Base-by-base conservation (phyloP, 129 eudicot species). In the Sambucus nigra region DNA sequence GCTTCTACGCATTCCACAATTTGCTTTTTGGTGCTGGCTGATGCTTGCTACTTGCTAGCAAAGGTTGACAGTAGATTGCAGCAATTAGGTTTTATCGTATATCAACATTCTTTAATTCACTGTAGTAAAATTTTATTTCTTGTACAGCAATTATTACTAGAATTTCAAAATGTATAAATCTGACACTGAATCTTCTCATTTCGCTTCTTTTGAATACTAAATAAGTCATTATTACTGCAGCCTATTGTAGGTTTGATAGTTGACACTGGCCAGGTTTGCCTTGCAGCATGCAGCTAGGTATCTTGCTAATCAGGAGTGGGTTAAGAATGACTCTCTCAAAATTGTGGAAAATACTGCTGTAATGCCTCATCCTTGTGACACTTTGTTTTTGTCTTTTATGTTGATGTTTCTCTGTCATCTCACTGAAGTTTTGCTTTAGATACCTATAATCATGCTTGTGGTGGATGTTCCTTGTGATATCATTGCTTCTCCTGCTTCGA, bases 261-360 rank as follows among this genome's bases (percentile, higher is more conserved):
- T 48, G 38, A 59, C 47, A 22, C 24, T 47, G 25, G n/a, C 51
- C 45, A 16, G 14, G 33, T 55, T 26, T 60, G 20, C 12, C 29
- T 65, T 59, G 51, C 82, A 89, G 83, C 97, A 89, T 69, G 97
- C 97, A 31, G 97, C 97, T 57, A 62, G 97, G 47, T 84, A 84
- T 59, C 94, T 89, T 24, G 95, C 88, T 31, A 84, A 89, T 71
- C 97, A 84, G 71, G 97, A 89, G 62, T 89, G 97, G 97, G 97
- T 89, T 44, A 89, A 89, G 72, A 79, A 75, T 57, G 97, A 89
- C 52, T 89, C 97, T 7, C 73, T 89, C 69, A 89, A 89, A 72
- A 89, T 86, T 28, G 95, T 89, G 40, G 97, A 89, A 67, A 89
- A 89, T 52, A 89, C 97, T n/a, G 97, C 97, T 41, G 87, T 80